Percentiles rank a stretch among this genome's conserved stretches.
Evolutionary conservation across 192 early-diverging fungal species (phyloP).

Genomic region (Pilobolus umbonatus): DNA sequence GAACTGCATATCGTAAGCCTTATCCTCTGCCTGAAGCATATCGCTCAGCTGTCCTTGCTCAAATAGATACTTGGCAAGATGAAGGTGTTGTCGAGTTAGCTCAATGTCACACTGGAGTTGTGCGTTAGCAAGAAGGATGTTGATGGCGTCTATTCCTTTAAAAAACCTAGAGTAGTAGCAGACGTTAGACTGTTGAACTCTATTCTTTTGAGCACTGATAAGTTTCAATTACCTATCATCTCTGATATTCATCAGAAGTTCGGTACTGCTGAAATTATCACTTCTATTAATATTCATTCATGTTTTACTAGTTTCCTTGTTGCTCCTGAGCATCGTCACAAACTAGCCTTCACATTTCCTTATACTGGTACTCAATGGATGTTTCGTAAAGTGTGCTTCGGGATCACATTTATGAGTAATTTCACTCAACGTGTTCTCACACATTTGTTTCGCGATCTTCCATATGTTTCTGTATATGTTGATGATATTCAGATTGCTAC

Average conservation of each 20-base stretch:
- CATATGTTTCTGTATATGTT: no score
- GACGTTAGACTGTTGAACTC: not conserved
- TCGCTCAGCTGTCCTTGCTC: not conserved
- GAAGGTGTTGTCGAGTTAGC: slow-evolving; percentile 15
- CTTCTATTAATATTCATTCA: not conserved
- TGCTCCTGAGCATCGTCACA: no score
- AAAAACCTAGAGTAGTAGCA: slow-evolving; percentile 18
- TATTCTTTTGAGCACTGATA: not conserved
- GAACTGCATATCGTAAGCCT: not conserved
- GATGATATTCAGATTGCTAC: not conserved
- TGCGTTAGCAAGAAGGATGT: slow-evolving; percentile 24
- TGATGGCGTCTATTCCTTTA: slow-evolving; percentile 13
- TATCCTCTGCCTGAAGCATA: not conserved
- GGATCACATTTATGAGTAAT: no score
- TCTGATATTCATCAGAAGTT: not conserved
- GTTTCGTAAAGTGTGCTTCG: no score
- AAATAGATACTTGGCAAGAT: slow-evolving; percentile 3
- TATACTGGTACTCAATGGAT: no score
- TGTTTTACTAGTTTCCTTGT: no score
- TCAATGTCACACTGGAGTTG: not conserved
- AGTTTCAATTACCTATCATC: not conserved
- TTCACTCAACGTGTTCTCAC: no score
- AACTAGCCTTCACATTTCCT: no score
- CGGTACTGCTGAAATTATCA: not conserved
- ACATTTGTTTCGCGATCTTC: no score